Percentiles rank a stretch among this genome's conserved stretches.
phyloP scores from a whole-genome alignment of 108 stramenopile genomes.

The Pseudonitzschia pungens region DNA sequence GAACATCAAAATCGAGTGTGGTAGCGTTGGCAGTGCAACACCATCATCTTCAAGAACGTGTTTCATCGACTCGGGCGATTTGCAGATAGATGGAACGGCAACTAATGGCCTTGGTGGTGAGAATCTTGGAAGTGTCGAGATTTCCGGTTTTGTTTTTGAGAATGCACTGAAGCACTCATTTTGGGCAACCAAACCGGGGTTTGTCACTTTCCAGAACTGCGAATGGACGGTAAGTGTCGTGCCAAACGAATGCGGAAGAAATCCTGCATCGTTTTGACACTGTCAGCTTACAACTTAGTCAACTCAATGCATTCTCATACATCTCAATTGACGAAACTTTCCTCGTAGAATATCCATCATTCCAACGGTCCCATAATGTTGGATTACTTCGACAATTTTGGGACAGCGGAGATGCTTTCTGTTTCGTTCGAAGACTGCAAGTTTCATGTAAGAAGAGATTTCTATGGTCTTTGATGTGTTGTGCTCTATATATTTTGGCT shows the following conservation, averaged over 20 bases:
- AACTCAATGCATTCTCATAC: background rate
- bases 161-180: conserved; percentile 21
- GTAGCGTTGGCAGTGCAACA: conserved; percentile 26
- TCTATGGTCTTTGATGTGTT: too few species aligned
- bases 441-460: conserved; percentile 16
- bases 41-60: conserved; percentile 14
- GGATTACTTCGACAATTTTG: conserved; percentile 29
- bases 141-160: conserved; percentile 39
- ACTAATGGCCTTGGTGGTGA: conserved; percentile 28
- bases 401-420: background rate
- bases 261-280: background rate
- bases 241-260: background rate
- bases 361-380: too few species aligned
- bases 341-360: too few species aligned
- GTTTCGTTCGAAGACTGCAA: conserved; percentile 30
- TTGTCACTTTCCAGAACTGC: conserved; percentile 38
- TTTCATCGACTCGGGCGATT: conserved; percentile 29
- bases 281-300: background rate
- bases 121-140: conserved; percentile 24
- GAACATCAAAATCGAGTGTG: conserved; percentile 42
- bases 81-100: conserved; percentile 41
- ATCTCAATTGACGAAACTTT: too few species aligned
- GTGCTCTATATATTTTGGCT: background rate
- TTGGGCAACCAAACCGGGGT: conserved; percentile 38
- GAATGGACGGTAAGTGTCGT: conserved; percentile 36